These are phyloP conservation scores for Graphiopsis chlorocephala DNA, from an alignment of 2,329 filamentous ascomycete species.

Conservation along the genomic window DNA sequence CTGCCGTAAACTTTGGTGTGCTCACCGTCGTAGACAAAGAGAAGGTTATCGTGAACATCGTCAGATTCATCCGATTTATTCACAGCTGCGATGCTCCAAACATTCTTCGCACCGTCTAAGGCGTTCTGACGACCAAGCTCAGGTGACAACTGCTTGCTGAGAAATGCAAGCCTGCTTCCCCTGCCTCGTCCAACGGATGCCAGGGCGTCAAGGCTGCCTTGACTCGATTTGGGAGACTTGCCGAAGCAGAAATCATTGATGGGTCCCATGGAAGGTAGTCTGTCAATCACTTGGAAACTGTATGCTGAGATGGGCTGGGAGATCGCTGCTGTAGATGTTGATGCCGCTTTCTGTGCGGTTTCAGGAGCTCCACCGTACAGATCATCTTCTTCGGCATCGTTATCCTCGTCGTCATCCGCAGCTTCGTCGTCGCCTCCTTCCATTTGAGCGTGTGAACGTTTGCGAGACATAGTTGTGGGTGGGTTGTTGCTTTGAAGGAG, in stretches of 20 bases:
- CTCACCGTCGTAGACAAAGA: slow-evolving; percentile 32
- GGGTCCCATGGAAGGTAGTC: slow-evolving; percentile 72
- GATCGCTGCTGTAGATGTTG: slow-evolving; percentile 38
- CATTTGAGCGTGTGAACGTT: slow-evolving; percentile 61
- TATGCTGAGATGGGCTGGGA: slow-evolving; percentile 59
- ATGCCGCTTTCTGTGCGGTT: slow-evolving; percentile 38
- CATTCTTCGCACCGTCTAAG: slow-evolving; percentile 68
- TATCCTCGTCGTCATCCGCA: slow-evolving; percentile 58
- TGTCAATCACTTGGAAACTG: slow-evolving; percentile 73
- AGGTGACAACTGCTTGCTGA: slow-evolving; percentile 77
- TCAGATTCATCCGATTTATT: slow-evolving; percentile 16
- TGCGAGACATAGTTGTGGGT: slow-evolving; percentile 59
- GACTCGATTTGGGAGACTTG: slow-evolving; percentile 43
- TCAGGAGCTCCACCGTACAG: slow-evolving; percentile 60
- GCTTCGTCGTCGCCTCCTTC: slow-evolving; percentile 47
- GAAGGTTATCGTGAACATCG: slow-evolving; percentile 24
- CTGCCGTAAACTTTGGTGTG: slow-evolving; percentile 28
- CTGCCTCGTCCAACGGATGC: slow-evolving; percentile 61
- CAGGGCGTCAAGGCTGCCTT: slow-evolving; percentile 49
- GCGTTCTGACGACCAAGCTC: slow-evolving; percentile 67
- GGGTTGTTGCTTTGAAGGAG: slow-evolving; percentile 77
- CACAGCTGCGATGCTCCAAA: slow-evolving; percentile 69
- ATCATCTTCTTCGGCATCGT: slow-evolving; percentile 59
- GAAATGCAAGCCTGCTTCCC: slow-evolving; percentile 67
- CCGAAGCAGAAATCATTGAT: slow-evolving; percentile 74